Base-by-base conservation (phyloP, 495 filamentous ascomycete genomes). In the Aspergillus nidulans region DNA sequence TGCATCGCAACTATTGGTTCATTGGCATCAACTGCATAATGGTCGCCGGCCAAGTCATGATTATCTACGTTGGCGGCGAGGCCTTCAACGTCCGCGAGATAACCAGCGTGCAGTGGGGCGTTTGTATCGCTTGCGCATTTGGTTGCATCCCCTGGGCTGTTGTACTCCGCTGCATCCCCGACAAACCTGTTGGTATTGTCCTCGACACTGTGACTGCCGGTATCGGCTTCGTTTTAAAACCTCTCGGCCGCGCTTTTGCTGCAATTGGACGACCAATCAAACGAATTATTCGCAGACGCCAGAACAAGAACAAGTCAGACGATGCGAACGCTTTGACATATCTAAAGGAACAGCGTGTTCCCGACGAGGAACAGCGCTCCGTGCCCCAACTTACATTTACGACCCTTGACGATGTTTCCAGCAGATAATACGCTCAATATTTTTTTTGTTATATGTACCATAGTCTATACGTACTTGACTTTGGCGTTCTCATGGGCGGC, bases 11-110 rank as follows among this genome's bases (percentile, higher is more conserved):
- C 68, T 85, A 78, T 68, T 92, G 88, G 75, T 95, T 95, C 73
- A 72, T 94, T 6, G 81, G 69, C n/a, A 92, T 95, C 71, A 91
- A 88, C 72, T 61, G 76, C 43, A 74, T 92, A 62, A 92, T 95
- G 82, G 77, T 89, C 54, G 89, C 78, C 23, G 85, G 85, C 28
- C 90, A 95, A 61, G 69, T 94, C 57, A 79, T 91, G 66, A 95
- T 95, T 58, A 76, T 94, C 53, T 90, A 85, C 56, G 80, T 92
- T 25, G 90, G 90, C 18, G 82, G 83, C 50, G 68, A 69, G 16
- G 87, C 90, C 3, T 92, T 95, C 68, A 79, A 80, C 36, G 87
- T 95, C 61, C 81, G 81, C n/a, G 66, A 69, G 16, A 78, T 92
- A 47, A 82, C 79, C 21, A 78, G 81, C 15, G 68, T 75, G 10